Evolutionary conservation across 352 stramenopile species (phyloP), one percentile per base, ranked within the genome.

Genomic region (Globisporangium heterothallicum): DNA sequence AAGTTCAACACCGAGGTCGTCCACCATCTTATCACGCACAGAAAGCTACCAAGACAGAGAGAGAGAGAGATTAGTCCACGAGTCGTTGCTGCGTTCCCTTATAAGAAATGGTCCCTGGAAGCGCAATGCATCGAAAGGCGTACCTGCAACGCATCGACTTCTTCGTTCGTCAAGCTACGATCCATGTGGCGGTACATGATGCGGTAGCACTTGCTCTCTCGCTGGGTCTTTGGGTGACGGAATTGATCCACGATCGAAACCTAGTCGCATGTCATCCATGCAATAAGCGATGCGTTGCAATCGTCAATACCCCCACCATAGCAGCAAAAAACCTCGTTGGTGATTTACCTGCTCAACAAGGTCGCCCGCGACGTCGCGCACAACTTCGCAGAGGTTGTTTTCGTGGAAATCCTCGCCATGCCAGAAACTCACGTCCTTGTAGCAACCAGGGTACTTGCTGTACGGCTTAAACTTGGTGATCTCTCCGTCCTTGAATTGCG

Each of bases 361-460:
- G 73, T 99, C 97, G 36, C 96, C 97, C 19, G 91, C 96, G 34
- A 99, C 70, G 47, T 96, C 83, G 32, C 97, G 80, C 40, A 98
- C 94, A 41, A 99, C 59, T 68, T 99, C 97, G 66, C 79, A 98
- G 41, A 99, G 76, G 66, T 99, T 97, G 79, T 99, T 99, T 56
- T 96, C 80, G 61, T 97, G 83, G 49, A 98, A 97, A 25, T 74
- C 67, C 26, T 78, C 68, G 38, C 68, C 64, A 48, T 97, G 70
- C 96, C 96, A 99, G 59, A 99, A 99, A 51, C 93, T 97, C 59
- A 99, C 92, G 74, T 99, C 97, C 70, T 99, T 99, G 70, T 96
- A 98, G 56, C 94, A 98, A 3, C 88, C 86, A 27, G 97, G 97
- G 66, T 98, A 99, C 73, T 99, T 99, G 75, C 80, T 97, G 74